Conservation (phyloP, 164 flowering plant genomes). For the Litsea cubeba region DNA sequence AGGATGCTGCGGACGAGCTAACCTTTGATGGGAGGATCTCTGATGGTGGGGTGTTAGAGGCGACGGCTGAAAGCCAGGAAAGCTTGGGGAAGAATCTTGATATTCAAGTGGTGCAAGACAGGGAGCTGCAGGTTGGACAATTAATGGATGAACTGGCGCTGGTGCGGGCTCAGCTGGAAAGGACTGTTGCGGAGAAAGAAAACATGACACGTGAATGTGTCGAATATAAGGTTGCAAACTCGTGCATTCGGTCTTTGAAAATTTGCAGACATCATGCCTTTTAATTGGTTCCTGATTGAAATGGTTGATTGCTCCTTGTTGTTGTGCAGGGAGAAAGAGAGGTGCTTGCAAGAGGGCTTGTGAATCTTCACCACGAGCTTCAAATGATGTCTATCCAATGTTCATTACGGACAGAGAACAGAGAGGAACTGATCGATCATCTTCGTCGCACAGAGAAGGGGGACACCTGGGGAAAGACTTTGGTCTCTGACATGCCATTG, state of each 20-base stretch:
- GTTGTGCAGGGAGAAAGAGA: slow-evolving; percentile 66
- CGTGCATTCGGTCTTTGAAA: neutral
- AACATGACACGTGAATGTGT: slow-evolving; percentile 28
- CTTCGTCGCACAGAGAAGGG: slow-evolving; percentile 22
- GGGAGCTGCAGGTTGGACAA: slow-evolving; percentile 18
- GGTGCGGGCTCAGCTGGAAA: slow-evolving; percentile 38
- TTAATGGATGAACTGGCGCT: slow-evolving; percentile 39
- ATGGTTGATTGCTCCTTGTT: slow-evolving; percentile 6
- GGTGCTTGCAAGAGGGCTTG: slow-evolving; percentile 30
- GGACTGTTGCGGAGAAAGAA: slow-evolving; percentile 47
- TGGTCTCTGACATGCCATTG: slow-evolving; percentile 22
- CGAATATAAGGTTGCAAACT: slow-evolving; percentile 23
- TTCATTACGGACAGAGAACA: slow-evolving; percentile 15
- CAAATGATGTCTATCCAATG: slow-evolving; percentile 25
- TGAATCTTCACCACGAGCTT: slow-evolving; percentile 32
- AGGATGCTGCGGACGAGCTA: slow-evolving; percentile 65
- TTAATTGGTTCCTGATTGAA: slow-evolving; percentile 1
- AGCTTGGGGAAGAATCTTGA: slow-evolving; percentile 22
- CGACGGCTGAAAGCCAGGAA: slow-evolving; percentile 19
- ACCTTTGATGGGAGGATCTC: slow-evolving; percentile 21
- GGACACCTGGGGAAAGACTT: slow-evolving; percentile 8
- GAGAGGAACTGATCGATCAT: slow-evolving; percentile 16
- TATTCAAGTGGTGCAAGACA: slow-evolving; percentile 20
- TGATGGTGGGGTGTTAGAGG: slow-evolving; percentile 18
- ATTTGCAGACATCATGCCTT: neutral